Percentiles rank a stretch among this genome's conserved stretches.
Conservation (phyloP, 2,329 filamentous ascomycete genomes). For the Hysterium pulicare region DNA sequence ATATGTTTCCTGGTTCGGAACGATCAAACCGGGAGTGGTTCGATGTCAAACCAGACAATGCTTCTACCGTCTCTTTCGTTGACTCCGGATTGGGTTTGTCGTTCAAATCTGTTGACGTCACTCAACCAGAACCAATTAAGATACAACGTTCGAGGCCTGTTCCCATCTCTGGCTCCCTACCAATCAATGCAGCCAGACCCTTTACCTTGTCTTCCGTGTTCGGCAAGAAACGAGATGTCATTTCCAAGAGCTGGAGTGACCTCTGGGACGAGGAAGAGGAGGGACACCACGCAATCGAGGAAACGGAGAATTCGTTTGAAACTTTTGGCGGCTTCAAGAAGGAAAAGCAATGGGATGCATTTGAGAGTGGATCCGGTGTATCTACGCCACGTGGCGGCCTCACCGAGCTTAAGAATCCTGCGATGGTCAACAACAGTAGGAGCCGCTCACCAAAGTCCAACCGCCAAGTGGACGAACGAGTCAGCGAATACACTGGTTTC, state of each 20-base stretch:
- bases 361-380: slow-evolving; percentile 42
- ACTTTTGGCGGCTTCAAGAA: slow-evolving; percentile 26
- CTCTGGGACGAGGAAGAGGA: slow-evolving; percentile 97
- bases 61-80: slow-evolving; percentile 78
- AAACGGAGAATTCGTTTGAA: slow-evolving; percentile 60
- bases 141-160: slow-evolving; percentile 66
- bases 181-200: slow-evolving; percentile 57
- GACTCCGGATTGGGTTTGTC: slow-evolving; percentile 80
- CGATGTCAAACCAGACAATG: slow-evolving; percentile 70
- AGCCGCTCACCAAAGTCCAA: slow-evolving; percentile 33
- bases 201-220: slow-evolving; percentile 76
- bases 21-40: slow-evolving; percentile 67
- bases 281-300: slow-evolving; percentile 52
- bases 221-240: slow-evolving; percentile 69
- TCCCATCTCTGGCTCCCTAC: slow-evolving; percentile 76
- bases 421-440: slow-evolving; percentile 50
- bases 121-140: slow-evolving; percentile 44
- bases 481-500: slow-evolving; percentile 66
- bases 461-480: slow-evolving; percentile 55
- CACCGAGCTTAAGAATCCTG: slow-evolving; percentile 53
- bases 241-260: slow-evolving; percentile 99
- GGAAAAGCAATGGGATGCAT: slow-evolving; percentile 36
- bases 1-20: slow-evolving; percentile 78
- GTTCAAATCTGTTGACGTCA: slow-evolving; percentile 63
- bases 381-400: slow-evolving; percentile 51